Evolutionary conservation across 768 basidiomycete genomes (phyloP).

Genomic region (Lactarius sp.): DNA sequence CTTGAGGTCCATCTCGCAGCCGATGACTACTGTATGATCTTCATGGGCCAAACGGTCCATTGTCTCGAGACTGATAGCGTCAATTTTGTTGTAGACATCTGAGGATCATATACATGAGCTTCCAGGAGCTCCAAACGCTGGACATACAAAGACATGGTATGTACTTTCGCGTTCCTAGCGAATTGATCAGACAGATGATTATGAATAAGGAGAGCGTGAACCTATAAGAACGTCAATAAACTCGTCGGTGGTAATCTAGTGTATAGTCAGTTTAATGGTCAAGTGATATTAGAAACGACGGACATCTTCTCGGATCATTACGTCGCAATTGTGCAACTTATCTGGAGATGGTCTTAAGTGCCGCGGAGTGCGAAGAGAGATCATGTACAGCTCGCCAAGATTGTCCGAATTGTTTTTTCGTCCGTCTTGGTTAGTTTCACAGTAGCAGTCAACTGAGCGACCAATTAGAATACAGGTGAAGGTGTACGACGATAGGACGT

Average conservation of each 20-base stretch:
- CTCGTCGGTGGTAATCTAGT: slow-evolving; percentile 88
- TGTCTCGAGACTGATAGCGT: slow-evolving; percentile 78
- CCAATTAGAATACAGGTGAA: slow-evolving; percentile 11
- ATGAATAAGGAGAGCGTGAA: slow-evolving; percentile 28
- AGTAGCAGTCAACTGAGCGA: slow-evolving; percentile 69
- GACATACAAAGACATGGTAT: slow-evolving; percentile 81
- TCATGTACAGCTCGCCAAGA: slow-evolving; percentile 76
- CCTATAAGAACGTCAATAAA: slow-evolving; percentile 99
- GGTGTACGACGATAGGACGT: slow-evolving; percentile 23
- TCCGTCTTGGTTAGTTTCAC: slow-evolving; percentile 94
- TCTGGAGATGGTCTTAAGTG: slow-evolving; percentile 40
- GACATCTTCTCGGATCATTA: slow-evolving; percentile 98
- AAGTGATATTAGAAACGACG: slow-evolving; percentile 27
- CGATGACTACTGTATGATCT: slow-evolving; percentile 88
- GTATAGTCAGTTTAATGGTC: slow-evolving; percentile 13
- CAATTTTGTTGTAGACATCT: slow-evolving; percentile 98
- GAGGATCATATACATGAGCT: slow-evolving; percentile 9
- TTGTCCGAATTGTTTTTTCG: slow-evolving; percentile 90
- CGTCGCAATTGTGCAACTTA: slow-evolving; percentile 90
- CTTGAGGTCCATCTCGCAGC: slow-evolving; percentile 94
- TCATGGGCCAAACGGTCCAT: slow-evolving; percentile 79
- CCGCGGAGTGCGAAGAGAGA: not conserved
- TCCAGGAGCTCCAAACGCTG: slow-evolving; percentile 9
- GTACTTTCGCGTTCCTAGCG: slow-evolving; percentile 84
- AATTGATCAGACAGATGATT: slow-evolving; percentile 7